Evolutionary conservation across 2,329 filamentous ascomycete species (phyloP).

Genomic region (Fusarium heterosporum): DNA sequence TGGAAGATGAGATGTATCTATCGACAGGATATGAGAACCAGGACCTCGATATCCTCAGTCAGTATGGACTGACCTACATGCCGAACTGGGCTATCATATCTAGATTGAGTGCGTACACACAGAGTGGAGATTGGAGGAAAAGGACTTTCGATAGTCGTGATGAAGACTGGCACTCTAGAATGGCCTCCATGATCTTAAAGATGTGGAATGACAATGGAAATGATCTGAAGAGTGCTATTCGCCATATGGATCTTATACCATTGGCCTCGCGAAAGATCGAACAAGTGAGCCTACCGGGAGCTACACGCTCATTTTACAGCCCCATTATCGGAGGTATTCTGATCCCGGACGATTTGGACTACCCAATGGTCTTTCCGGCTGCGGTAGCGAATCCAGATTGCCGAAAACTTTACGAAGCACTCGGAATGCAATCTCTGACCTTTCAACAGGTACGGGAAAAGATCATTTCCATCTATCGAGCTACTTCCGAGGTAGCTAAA

Average conservation of each 20-base stretch:
- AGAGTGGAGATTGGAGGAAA: background rate
- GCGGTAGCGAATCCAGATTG: background rate
- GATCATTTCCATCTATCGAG: background rate
- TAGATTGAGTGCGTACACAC: background rate
- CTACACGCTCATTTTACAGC: background rate
- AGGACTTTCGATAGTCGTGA: background rate
- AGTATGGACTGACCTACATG: background rate
- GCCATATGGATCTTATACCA: background rate
- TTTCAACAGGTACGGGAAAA: background rate
- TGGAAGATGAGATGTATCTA: background rate
- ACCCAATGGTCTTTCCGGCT: background rate
- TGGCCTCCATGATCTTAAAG: background rate
- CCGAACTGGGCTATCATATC: background rate
- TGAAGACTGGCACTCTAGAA: slow-evolving; percentile 2
- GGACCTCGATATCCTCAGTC: background rate
- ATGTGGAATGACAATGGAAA: fast-evolving
- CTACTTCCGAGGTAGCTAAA: background rate
- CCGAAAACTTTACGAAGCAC: background rate
- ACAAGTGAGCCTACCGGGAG: background rate
- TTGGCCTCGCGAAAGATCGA: background rate
- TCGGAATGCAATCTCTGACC: background rate
- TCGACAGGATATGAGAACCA: background rate
- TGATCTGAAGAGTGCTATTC: background rate
- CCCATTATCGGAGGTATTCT: background rate
- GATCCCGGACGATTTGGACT: background rate